Conservation (phyloP, 2,329 filamentous ascomycete species). For the Madurella mycetomatis region DNA sequence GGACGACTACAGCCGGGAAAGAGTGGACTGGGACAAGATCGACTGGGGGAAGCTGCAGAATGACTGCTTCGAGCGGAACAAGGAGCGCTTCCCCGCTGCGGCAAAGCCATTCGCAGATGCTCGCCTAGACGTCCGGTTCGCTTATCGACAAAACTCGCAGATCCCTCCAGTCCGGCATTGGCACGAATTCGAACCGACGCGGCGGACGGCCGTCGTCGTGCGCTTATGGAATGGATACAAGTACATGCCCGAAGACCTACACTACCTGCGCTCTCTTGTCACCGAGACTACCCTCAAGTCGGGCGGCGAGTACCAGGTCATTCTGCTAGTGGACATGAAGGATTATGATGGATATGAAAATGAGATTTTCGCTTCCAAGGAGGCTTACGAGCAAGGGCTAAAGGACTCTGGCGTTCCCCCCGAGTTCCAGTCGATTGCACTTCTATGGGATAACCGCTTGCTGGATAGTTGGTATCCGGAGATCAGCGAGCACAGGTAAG, state of each 20-base stretch:
- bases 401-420: conserved; percentile 48
- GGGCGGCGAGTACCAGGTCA: conserved; percentile 60
- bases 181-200: conserved; percentile 28
- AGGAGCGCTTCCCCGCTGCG: conserved; percentile 42
- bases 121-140: conserved; percentile 15
- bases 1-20: conserved; percentile 24
- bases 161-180: conserved; percentile 25
- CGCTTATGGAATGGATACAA: conserved; percentile 42
- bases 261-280: conserved; percentile 60
- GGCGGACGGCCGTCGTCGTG: conserved; percentile 28
- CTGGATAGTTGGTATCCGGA: conserved; percentile 63
- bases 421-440: conserved; percentile 66
- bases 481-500: conserved; percentile 46
- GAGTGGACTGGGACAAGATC: conserved; percentile 30
- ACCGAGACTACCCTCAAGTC: conserved; percentile 57
- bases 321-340: conserved; percentile 59
- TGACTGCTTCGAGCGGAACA: conserved; percentile 44
- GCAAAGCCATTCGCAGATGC: conserved; percentile 19
- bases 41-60: conserved; percentile 36
- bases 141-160: conserved; percentile 2
- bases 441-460: conserved; percentile 64
- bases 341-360: conserved; percentile 40
- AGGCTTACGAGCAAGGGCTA: conserved; percentile 49
- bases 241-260: conserved; percentile 57
- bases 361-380: conserved; percentile 51